A percentile compares a stretch with the other conserved stretches of the same genome.
Conservation (phyloP, 352 stramenopile genomes). For the Phytophthora multivora region DNA sequence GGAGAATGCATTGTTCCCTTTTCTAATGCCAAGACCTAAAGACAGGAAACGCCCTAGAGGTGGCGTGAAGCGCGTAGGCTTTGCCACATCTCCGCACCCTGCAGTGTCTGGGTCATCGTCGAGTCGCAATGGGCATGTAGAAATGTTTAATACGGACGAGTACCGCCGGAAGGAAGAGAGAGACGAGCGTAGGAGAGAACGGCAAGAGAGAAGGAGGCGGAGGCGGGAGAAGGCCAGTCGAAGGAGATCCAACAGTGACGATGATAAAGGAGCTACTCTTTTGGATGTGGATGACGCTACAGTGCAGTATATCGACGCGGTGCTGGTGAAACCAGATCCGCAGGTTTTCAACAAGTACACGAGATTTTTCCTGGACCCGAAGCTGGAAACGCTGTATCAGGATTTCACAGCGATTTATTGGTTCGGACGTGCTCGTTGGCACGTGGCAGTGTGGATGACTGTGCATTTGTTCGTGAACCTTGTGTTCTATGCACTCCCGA, state of each 20-base stretch:
- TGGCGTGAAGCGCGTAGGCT: conserved; percentile 33
- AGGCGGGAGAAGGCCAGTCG: conserved; percentile 23
- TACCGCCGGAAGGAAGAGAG: conserved; percentile 24
- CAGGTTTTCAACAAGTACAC: conserved; percentile 85
- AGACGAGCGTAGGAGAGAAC: conserved; percentile 24
- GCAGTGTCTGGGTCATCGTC: conserved; percentile 14
- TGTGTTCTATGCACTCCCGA: conserved; percentile 65
- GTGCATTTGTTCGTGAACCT: conserved; percentile 74
- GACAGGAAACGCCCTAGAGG: conserved; percentile 31
- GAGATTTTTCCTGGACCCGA: conserved; percentile 75
- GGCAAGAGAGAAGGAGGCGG: conserved; percentile 21
- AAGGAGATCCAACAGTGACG: conserved; percentile 16
- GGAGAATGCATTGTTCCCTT: conserved; percentile 1
- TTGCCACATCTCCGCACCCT: conserved; percentile 21
- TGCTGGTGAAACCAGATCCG: conserved; percentile 71
- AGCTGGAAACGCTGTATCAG: conserved; percentile 82
- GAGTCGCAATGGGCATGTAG: conserved; percentile 17
- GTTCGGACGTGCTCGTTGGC: conserved; percentile 76
- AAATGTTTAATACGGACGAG: conserved; percentile 9
- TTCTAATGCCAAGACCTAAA: conserved; percentile 17
- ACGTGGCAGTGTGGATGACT: conserved; percentile 72
- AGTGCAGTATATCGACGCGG: conserved; percentile 75
- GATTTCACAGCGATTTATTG: conserved; percentile 86
- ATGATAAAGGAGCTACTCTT: conserved; percentile 38
- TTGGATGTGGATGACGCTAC: conserved; percentile 57